Evolutionary conservation across 2,329 filamentous ascomycete genomes (phyloP).

Genomic region (Graphium sp.): DNA sequence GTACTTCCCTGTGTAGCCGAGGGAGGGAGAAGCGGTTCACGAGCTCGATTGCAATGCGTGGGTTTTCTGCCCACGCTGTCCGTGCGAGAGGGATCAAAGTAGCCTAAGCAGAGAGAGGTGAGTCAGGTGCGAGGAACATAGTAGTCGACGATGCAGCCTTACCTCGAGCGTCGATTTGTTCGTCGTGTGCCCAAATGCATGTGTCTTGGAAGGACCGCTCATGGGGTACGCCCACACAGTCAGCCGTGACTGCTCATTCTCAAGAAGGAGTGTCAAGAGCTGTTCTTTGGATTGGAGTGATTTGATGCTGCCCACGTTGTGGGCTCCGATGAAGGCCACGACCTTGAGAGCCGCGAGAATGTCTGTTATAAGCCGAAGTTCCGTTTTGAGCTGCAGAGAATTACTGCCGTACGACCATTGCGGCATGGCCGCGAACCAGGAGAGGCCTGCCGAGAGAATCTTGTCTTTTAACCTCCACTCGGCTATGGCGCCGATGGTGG

Average conservation of each 20-base stretch:
- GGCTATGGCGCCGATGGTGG: conserved; percentile 41
- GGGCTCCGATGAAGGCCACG: conserved; percentile 41
- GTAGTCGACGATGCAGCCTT: neutral
- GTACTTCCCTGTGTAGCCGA: conserved; percentile 57
- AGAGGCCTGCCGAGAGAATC: conserved; percentile 68
- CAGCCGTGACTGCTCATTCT: conserved; percentile 70
- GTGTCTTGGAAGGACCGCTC: conserved; percentile 25
- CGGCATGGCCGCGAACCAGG: conserved; percentile 74
- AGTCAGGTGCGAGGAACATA: neutral
- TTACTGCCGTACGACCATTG: conserved; percentile 96
- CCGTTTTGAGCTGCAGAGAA: conserved; percentile 80
- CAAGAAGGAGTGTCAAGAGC: conserved; percentile 62
- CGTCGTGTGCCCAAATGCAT: conserved; percentile 4
- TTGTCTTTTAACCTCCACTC: conserved; percentile 80
- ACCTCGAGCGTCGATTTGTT: conserved; percentile 11
- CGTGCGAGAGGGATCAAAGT: conserved; percentile 48
- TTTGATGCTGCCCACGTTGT: conserved; percentile 36
- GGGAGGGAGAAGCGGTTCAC: conserved; percentile 61
- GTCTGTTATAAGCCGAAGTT: conserved; percentile 66
- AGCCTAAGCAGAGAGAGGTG: conserved; percentile 19
- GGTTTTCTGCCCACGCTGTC: conserved; percentile 75
- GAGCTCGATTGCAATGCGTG: conserved; percentile 77
- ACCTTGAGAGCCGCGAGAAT: conserved; percentile 50
- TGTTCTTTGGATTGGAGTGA: conserved; percentile 66
- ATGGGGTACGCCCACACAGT: conserved; percentile 83